Conservation (phyloP, 2,329 filamentous ascomycete genomes). For the Xylaria sp. region DNA sequence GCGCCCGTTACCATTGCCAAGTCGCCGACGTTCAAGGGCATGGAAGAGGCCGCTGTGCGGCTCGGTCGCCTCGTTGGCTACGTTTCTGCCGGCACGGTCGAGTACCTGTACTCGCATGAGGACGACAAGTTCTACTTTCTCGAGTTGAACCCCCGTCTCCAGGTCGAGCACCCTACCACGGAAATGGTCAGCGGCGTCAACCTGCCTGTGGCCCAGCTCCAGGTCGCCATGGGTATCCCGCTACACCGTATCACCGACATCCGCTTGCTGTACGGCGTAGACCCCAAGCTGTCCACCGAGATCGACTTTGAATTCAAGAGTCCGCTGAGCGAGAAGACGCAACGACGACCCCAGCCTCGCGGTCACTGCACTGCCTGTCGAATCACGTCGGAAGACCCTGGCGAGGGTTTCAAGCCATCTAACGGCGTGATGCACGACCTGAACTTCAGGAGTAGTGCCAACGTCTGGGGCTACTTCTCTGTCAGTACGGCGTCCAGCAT, state of each 20-base stretch:
- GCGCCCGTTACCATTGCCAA: slow-evolving; percentile 97
- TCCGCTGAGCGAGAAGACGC: slow-evolving; percentile 78
- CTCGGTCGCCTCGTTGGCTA: slow-evolving; percentile 94
- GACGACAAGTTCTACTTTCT: slow-evolving; percentile 99
- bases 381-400: slow-evolving; percentile 98
- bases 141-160: slow-evolving; percentile 96
- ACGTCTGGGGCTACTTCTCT: slow-evolving; percentile 99
- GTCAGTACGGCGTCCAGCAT: slow-evolving; percentile 96
- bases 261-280: slow-evolving; percentile 90
- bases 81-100: slow-evolving; percentile 97
- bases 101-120: slow-evolving; percentile 96
- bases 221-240: slow-evolving; percentile 98
- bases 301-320: slow-evolving; percentile 98
- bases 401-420: slow-evolving; percentile 99
- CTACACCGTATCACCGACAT: slow-evolving; percentile 96
- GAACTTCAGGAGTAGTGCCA: slow-evolving; percentile 98
- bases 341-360: slow-evolving; percentile 89
- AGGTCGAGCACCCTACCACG: slow-evolving; percentile 98
- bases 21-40: slow-evolving; percentile 83
- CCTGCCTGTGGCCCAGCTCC: slow-evolving; percentile 92
- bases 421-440: slow-evolving; percentile 98
- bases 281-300: slow-evolving; percentile 80
- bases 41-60: slow-evolving; percentile 96
- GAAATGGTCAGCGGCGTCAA: slow-evolving; percentile 99
- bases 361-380: slow-evolving; percentile 97